phyloP scores from a whole-genome alignment of 768 basidiomycete genomes.

The Rhizopogon salebrosus region DNA sequence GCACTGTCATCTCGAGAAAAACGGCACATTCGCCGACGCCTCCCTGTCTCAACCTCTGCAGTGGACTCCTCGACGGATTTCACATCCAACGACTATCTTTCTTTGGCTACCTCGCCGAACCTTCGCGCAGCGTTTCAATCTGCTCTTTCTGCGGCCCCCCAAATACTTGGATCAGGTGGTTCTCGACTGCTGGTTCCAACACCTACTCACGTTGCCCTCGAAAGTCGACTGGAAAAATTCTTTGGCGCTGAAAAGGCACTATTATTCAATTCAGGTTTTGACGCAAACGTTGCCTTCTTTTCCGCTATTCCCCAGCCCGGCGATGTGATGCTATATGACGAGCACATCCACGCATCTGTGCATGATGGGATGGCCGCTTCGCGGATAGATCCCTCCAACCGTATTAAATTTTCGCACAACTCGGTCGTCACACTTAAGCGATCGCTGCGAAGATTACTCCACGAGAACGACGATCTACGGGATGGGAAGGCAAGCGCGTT shows the following conservation, averaged over 20 bases:
- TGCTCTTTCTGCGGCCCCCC: slow-evolving; percentile 42
- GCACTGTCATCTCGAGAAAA: slow-evolving; percentile 61
- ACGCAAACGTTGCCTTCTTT: slow-evolving; percentile 89
- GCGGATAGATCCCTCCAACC: slow-evolving; percentile 34
- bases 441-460: slow-evolving; percentile 37
- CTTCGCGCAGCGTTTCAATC: slow-evolving; percentile 57
- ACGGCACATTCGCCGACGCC: slow-evolving; percentile 63
- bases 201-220: slow-evolving; percentile 55
- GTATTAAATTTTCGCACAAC: slow-evolving; percentile 68
- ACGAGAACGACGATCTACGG: slow-evolving; percentile 31
- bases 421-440: slow-evolving; percentile 44
- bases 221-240: slow-evolving; percentile 59
- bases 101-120: slow-evolving; percentile 54
- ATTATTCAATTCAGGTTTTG: slow-evolving; percentile 90
- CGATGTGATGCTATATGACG: slow-evolving; percentile 80
- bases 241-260: slow-evolving; percentile 64
- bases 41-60: slow-evolving; percentile 43
- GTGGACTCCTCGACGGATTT: slow-evolving; percentile 50
- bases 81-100: slow-evolving; percentile 92
- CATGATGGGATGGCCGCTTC: slow-evolving; percentile 84
- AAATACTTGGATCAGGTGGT: slow-evolving; percentile 81
- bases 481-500: slow-evolving; percentile 52
- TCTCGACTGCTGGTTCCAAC: slow-evolving; percentile 77
- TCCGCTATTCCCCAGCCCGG: slow-evolving; percentile 69
- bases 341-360: slow-evolving; percentile 85